Percentiles rank a stretch among this genome's conserved stretches.
These are phyloP conservation scores for Bassia scoparia DNA, from an alignment of 148 eudicot species.

Conservation along the genomic window DNA sequence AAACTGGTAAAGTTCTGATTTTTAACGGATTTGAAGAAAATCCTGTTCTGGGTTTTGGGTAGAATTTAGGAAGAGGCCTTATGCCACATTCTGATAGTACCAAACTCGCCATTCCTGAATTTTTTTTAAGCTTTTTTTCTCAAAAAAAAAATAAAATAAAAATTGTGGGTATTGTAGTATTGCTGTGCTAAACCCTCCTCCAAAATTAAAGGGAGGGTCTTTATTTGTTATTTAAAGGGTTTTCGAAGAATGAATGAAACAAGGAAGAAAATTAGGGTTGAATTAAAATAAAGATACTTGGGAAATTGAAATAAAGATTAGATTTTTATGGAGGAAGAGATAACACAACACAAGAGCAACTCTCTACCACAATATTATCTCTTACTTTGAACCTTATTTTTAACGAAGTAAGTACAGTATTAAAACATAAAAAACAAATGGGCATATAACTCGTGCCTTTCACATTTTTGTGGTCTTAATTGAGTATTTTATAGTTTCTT, in stretches of 20 bases:
- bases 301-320: too few species aligned
- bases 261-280: slow-evolving; percentile 9
- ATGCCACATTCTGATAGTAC: slow-evolving; percentile 77
- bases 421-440: too few species aligned
- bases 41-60: slow-evolving; percentile 46
- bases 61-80: slow-evolving; percentile 51
- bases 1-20: slow-evolving; percentile 25
- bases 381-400: too few species aligned
- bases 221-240: too few species aligned
- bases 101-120: slow-evolving; percentile 60
- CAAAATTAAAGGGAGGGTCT: background rate
- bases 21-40: slow-evolving; percentile 27
- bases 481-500: too few species aligned
- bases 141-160: too few species aligned
- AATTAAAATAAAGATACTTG: background rate
- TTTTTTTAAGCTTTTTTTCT: background rate
- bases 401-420: too few species aligned
- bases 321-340: slow-evolving; percentile 17
- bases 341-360: slow-evolving; percentile 24
- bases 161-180: background rate
- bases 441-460: too few species aligned
- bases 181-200: background rate
- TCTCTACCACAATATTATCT: slow-evolving; percentile 28
- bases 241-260: too few species aligned
- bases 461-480: too few species aligned